A percentile compares a stretch with the other conserved stretches of the same genome.
These are phyloP conservation scores for Mediolabrus comicus DNA, from an alignment of 108 stramenopile genomes.

Conservation along the genomic window DNA sequence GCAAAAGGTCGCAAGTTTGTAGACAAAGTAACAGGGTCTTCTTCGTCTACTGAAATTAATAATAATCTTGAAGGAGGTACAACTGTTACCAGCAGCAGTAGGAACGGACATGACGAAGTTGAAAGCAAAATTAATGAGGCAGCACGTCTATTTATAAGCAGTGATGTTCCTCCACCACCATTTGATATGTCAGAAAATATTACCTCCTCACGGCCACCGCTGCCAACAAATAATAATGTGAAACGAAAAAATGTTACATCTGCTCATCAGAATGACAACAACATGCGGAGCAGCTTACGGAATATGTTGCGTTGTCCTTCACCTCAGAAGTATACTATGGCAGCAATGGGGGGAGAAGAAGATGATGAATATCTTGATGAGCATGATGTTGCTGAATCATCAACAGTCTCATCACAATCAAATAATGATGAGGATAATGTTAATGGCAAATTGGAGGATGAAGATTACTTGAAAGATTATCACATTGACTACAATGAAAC, in stretches of 20 bases:
- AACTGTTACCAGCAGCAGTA: not conserved
- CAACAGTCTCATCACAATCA: constrained; percentile 4
- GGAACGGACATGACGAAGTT: not conserved
- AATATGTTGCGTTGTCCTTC: constrained; percentile 48
- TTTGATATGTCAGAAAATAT: not conserved
- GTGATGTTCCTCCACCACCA: not conserved
- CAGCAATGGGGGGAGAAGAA: constrained; percentile 34
- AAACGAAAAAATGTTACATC: not conserved
- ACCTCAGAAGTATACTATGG: constrained; percentile 43
- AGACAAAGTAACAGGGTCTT: not conserved
- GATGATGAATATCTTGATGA: constrained; percentile 45
- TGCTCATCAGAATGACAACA: not conserved
- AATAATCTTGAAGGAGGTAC: not conserved
- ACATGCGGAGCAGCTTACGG: not conserved
- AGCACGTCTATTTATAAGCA: not conserved
- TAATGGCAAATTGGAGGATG: constrained; percentile 32
- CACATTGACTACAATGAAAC: constrained; percentile 29
- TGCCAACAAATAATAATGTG: not conserved
- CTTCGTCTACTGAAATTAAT: not conserved
- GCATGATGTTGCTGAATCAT: constrained; percentile 1
- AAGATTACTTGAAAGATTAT: constrained; percentile 52
- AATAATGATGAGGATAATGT: not conserved
- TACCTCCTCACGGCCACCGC: not conserved
- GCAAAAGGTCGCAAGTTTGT: constrained; percentile 12
- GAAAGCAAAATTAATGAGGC: not conserved